Evolutionary conservation across 306 rosid genomes (phyloP).

Genomic region (Ormosia emarginata): DNA sequence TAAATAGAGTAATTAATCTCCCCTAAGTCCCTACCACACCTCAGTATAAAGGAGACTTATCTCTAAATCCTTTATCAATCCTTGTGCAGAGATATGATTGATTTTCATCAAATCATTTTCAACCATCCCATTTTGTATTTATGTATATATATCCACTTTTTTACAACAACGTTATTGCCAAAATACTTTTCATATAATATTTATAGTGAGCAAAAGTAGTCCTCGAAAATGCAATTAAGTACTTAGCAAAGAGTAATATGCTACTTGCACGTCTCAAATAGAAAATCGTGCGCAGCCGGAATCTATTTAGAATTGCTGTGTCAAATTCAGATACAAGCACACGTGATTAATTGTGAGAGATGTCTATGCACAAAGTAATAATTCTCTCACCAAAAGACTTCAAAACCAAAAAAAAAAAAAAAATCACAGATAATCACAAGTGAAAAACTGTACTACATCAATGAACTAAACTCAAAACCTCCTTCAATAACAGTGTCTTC

Average conservation of each 20-base stretch:
- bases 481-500: conserved; percentile 30
- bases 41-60: no score
- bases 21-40: no score
- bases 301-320: neutral
- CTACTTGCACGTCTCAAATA: neutral
- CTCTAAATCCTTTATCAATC: no score
- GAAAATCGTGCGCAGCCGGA: neutral
- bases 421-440: conserved; percentile 24
- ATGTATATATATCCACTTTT: neutral
- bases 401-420: neutral
- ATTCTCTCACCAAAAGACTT: conserved; percentile 10
- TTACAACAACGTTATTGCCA: neutral
- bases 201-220: neutral
- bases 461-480: conserved; percentile 29
- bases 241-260: neutral
- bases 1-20: no score
- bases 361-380: neutral
- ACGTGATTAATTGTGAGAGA: neutral
- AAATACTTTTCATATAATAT: neutral
- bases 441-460: conserved; percentile 31
- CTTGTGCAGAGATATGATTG: no score
- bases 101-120: neutral
- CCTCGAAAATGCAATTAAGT: neutral
- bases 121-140: neutral
- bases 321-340: neutral